Base-by-base conservation (phyloP, 2,329 filamentous ascomycete species). In the Diplodia mutila region DNA sequence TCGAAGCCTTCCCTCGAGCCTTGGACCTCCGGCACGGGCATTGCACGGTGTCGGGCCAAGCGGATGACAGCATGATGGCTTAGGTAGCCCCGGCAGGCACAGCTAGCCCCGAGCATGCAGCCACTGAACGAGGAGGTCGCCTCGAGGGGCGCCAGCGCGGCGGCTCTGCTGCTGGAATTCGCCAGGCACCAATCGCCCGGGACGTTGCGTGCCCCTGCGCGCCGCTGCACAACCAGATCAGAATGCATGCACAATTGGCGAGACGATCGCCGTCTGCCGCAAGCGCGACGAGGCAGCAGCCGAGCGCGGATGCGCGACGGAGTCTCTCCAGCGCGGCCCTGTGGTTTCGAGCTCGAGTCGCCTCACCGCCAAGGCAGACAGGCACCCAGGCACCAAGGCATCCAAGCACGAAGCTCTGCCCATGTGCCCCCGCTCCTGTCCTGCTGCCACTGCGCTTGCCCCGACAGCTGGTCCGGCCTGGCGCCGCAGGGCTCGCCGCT, bases 31-130 rank as follows among this genome's bases (percentile, higher is more conserved):
- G 29, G 39, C 32, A n/a, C 53, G 29, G 42, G 42, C 42, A 46
- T 46, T 46, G 42, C 51, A 23, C 51, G 51, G 23, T 54, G 51
- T 27, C 53, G 53, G 53, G 29, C 32, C n/a, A 18, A 27, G 57
- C 59, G 59, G 59, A 63, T 63, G 59, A 63, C 59, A 63, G 59
- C 46, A 63, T 63, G 46, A 63, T 51, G 46, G 46, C 57, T 32
- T 32, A 48, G 23, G 29, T 25, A 32, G 53, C 29, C 53, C 32
- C 27, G 42, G 34, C 59, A 63, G 59, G 59, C 59, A 63, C 59
- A 32, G 42, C 59, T 51, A 51, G 59, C 32, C 59, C 21, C 29
- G 27, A 39, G 29, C 53, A 32, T 32, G 55, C 34, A 59, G 55
- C 55, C 55, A 59, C 55, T 46, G 42, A 46, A 18, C 34, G 57